A percentile compares a stretch with the other conserved stretches of the same genome.
Evolutionary conservation across 2,329 filamentous ascomycete genomes (phyloP).

Genomic region (Akanthomyces muscarius): DNA sequence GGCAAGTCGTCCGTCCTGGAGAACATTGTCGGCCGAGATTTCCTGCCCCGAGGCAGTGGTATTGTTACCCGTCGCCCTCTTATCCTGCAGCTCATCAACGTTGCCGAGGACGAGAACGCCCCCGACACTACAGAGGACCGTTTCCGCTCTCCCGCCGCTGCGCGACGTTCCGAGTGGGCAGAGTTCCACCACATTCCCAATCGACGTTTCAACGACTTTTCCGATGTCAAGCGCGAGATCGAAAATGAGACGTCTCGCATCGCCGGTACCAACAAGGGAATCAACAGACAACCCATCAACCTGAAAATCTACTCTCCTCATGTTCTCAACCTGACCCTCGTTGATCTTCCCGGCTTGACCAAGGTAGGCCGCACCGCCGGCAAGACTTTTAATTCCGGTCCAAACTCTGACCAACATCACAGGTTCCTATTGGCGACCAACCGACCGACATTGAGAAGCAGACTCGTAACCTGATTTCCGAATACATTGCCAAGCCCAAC

Average conservation of each 20-base stretch:
- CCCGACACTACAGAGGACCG: conserved; percentile 63
- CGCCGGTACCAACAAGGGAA: conserved; percentile 91
- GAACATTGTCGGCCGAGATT: conserved; percentile 97
- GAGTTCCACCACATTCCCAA: conserved; percentile 96
- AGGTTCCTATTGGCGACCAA: conserved; percentile 96
- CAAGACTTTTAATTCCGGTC: not conserved
- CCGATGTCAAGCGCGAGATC: conserved; percentile 91
- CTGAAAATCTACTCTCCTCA: conserved; percentile 97
- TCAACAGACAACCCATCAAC: conserved; percentile 96
- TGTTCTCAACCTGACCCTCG: conserved; percentile 91
- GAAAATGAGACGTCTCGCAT: conserved; percentile 95
- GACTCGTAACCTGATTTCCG: conserved; percentile 90
- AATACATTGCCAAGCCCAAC: conserved; percentile 98
- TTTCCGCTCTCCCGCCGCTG: conserved; percentile 73
- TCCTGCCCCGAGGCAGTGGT: conserved; percentile 90
- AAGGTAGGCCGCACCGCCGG: conserved; percentile 57
- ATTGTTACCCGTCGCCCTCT: conserved; percentile 93
- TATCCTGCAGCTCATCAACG: conserved; percentile 97
- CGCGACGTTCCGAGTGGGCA: conserved; percentile 70
- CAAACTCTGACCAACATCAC: conserved; percentile 12
- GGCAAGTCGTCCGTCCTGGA: conserved; percentile 98
- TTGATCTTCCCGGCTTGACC: conserved; percentile 92
- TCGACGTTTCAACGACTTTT: conserved; percentile 85
- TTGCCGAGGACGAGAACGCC: conserved; percentile 70
- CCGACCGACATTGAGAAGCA: conserved; percentile 98